Base-by-base conservation (phyloP, 2,329 filamentous ascomycete species). In the Aspergillus uvarum region DNA sequence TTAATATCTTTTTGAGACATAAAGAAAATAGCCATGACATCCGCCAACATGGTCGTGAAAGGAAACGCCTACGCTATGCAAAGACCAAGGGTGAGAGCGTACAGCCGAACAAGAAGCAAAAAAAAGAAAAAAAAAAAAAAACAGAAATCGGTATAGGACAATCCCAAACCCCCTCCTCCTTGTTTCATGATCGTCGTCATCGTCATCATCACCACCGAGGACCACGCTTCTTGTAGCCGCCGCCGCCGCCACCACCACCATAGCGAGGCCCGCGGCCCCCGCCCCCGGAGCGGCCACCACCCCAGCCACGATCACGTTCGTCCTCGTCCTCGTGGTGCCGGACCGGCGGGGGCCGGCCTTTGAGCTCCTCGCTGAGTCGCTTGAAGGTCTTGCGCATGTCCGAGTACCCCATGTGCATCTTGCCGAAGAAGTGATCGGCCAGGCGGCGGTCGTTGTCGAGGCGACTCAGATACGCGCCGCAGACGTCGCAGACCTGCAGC, bases 351-450 rank as follows among this genome's bases (percentile, higher is more conserved):
- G 83, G 81, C 29, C 90, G 82, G 1, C 89, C 89, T 72, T 92
- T 90, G 77, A 96, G 83, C 73, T 97, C 92, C 77, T 92, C 92
- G 54, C 89, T 89, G 63, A 99, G 87, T n/a, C 85, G 81, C 58
- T 96, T 92, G 70, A 87, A 92, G 3, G 92, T 95, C 82, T 95
- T 96, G 69, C 95, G 87, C 95, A 99, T 99, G 79, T 96, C 91
- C 16, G 95, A 95, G 74, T 98, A 99, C 0, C 95, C 95, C 59
- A 99, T 80, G 73, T 99, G 95, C 95, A 99, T 99, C 82, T 99
- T 99, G 22, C 95, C 95, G 77, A 97, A 98, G 74, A 99, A 99
- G 76, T 99, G 95, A 74, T 99, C 95, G 21, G 95, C 95, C 72
- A 99, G 77, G 31, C 95, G 85, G 38, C 95, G 86, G 75, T 99